A percentile compares a stretch with the other conserved stretches of the same genome.
These are phyloP conservation scores for Kluyveromyces sp. DNA, from an alignment of 1,139 yeast genomes.

Conservation along the genomic window DNA sequence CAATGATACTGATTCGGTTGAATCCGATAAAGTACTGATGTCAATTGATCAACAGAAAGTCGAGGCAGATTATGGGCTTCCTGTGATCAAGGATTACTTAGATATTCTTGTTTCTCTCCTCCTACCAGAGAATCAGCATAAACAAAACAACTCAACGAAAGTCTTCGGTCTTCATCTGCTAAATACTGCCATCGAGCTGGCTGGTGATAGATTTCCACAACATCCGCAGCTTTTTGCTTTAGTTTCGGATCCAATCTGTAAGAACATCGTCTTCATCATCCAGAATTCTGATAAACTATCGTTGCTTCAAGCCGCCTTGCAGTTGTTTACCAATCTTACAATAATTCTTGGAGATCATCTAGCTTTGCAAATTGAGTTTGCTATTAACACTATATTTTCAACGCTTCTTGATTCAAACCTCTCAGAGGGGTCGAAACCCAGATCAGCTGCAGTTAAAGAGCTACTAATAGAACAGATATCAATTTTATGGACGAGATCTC, in stretches of 20 bases:
- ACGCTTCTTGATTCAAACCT: conserved; percentile 41
- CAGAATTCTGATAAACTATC: conserved; percentile 61
- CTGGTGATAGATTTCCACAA: conserved; percentile 59
- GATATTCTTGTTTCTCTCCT: conserved; percentile 76
- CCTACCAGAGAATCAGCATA: conserved; percentile 74
- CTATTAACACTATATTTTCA: conserved; percentile 52
- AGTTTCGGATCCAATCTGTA: conserved; percentile 73
- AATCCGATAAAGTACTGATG: neutral
- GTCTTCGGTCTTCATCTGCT: conserved; percentile 74
- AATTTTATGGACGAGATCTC: conserved; percentile 76
- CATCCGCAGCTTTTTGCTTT: conserved; percentile 64
- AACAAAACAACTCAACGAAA: conserved; percentile 81
- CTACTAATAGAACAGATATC: conserved; percentile 78
- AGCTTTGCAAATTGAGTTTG: conserved; percentile 62
- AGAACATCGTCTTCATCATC: conserved; percentile 72
- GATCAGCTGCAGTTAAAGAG: conserved; percentile 58
- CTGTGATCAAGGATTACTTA: conserved; percentile 39
- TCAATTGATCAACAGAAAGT: conserved; percentile 1
- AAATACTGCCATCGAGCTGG: conserved; percentile 72
- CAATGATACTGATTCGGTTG: neutral
- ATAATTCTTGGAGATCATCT: conserved; percentile 52
- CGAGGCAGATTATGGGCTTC: conserved; percentile 32
- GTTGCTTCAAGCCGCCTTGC: conserved; percentile 67
- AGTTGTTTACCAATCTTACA: conserved; percentile 63
- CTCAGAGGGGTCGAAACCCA: conserved; percentile 18